Conservation (phyloP, 352 stramenopile genomes). For the Pythium guiyangense region DNA sequence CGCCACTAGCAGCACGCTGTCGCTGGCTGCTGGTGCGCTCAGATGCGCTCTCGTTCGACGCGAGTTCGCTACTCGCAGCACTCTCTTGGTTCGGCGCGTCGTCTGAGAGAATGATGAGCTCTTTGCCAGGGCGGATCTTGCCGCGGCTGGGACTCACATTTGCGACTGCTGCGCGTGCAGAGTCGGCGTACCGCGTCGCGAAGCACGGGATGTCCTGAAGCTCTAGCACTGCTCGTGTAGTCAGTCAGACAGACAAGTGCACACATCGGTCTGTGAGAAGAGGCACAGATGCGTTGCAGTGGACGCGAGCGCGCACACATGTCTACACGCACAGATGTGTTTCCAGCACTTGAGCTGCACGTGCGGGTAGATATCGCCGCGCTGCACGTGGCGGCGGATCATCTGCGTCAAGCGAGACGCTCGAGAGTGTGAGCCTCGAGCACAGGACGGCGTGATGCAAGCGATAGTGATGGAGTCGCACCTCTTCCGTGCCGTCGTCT, state of each 20-base stretch:
- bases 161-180: constrained; percentile 5
- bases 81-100: constrained; percentile 24
- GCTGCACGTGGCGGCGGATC: constrained; percentile 61
- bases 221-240: constrained; percentile 43
- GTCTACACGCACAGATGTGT: constrained; percentile 42
- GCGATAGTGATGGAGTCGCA: constrained; percentile 8
- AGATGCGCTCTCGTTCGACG: constrained; percentile 10
- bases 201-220: constrained; percentile 61
- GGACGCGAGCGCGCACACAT: background rate
- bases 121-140: constrained; percentile 72
- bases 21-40: constrained; percentile 12
- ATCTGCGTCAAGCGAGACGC: constrained; percentile 27
- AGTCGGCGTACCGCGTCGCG: constrained; percentile 12
- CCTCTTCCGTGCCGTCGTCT: constrained; percentile 69
- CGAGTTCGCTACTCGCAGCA: background rate
- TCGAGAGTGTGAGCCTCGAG: background rate
- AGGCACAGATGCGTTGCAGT: background rate
- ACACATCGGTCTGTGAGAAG: background rate
- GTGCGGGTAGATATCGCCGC: constrained; percentile 59
- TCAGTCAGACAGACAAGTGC: background rate
- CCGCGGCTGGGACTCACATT: constrained; percentile 59
- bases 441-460: background rate
- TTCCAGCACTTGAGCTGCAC: constrained; percentile 75
- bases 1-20: constrained; percentile 2
- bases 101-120: constrained; percentile 67